A percentile compares a stretch with the other conserved stretches of the same genome.
phyloP scores from a whole-genome alignment of 2,329 filamentous ascomycete genomes.

The Trichoderma sp. region DNA sequence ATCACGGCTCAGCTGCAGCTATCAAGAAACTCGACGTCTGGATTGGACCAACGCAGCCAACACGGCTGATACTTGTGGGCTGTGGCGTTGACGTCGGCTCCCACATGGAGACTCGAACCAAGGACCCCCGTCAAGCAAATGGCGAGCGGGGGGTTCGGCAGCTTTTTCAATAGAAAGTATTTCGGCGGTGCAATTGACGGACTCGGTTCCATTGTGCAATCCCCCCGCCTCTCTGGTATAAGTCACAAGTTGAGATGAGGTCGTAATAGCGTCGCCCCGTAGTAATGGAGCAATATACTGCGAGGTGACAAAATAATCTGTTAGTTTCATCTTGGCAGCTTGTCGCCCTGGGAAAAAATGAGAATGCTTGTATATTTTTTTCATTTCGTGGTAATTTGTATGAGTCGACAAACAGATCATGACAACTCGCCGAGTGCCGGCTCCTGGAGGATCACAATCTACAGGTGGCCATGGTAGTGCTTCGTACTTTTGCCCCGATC shows the following conservation, averaged over 20 bases:
- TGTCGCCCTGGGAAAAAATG: not conserved
- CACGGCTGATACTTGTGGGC: slow-evolving; percentile 7
- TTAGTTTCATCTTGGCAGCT: not conserved
- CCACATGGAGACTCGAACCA: not conserved
- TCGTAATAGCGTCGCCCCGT: not conserved
- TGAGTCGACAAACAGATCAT: not conserved
- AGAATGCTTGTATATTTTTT: not conserved
- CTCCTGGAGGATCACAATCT: not conserved
- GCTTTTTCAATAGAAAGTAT: not conserved
- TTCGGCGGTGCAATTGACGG: not conserved
- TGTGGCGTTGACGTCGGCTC: slow-evolving; percentile 18
- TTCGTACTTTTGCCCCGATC: no score
- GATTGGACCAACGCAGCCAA: slow-evolving; percentile 11
- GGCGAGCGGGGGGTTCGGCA: not conserved
- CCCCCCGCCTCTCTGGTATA: not conserved
- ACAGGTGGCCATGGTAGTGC: not conserved
- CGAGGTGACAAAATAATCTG: not conserved
- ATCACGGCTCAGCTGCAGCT: slow-evolving; percentile 3
- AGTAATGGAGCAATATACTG: not conserved
- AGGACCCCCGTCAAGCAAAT: slow-evolving; percentile 9
- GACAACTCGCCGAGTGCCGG: not conserved
- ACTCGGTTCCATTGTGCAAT: no score
- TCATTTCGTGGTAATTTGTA: not conserved
- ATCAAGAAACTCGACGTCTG: not conserved
- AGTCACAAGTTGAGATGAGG: not conserved